These are phyloP conservation scores for Leccinum rimulosum DNA, from an alignment of 768 basidiomycete species.

Conservation along the genomic window DNA sequence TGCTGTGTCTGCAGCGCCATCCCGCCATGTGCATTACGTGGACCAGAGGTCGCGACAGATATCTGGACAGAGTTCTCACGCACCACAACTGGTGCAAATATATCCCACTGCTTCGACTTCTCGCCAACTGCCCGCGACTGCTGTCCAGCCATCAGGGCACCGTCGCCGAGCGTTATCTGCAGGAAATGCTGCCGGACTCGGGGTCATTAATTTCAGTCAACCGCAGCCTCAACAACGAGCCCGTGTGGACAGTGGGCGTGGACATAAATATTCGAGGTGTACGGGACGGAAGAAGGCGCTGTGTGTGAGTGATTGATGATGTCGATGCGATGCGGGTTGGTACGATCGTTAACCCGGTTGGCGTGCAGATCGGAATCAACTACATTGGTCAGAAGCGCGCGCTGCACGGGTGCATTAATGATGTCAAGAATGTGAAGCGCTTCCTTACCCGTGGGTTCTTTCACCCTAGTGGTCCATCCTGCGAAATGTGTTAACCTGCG, in stretches of 20 bases:
- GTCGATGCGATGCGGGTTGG: not conserved
- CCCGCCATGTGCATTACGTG: constrained; percentile 28
- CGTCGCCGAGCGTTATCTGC: constrained; percentile 23
- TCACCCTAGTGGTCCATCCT: not conserved
- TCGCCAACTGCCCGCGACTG: not conserved
- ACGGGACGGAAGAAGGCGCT: constrained; percentile 53
- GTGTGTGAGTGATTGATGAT: constrained; percentile 29
- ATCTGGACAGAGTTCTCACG: constrained; percentile 8
- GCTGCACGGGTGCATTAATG: constrained; percentile 79
- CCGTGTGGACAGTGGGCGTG: constrained; percentile 12
- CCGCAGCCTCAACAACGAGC: constrained; percentile 6
- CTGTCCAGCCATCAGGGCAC: constrained; percentile 10
- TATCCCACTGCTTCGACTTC: constrained; percentile 4
- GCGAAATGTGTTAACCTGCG: not conserved
- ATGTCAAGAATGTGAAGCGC: constrained; percentile 64
- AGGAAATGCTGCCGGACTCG: constrained; percentile 10
- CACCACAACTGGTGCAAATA: not conserved
- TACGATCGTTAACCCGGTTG: not conserved
- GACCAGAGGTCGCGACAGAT: constrained; percentile 15
- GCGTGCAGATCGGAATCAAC: constrained; percentile 70
- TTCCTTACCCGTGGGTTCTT: constrained; percentile 60
- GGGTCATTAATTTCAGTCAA: constrained; percentile 1
- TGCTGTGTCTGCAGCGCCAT: constrained; percentile 14
- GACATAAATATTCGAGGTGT: constrained; percentile 47
- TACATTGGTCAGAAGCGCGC: constrained; percentile 63